Evolutionary conservation across 345 rosid genomes (phyloP), one percentile per base, ranked within the genome.

Genomic region (Hevea brasiliensis): DNA sequence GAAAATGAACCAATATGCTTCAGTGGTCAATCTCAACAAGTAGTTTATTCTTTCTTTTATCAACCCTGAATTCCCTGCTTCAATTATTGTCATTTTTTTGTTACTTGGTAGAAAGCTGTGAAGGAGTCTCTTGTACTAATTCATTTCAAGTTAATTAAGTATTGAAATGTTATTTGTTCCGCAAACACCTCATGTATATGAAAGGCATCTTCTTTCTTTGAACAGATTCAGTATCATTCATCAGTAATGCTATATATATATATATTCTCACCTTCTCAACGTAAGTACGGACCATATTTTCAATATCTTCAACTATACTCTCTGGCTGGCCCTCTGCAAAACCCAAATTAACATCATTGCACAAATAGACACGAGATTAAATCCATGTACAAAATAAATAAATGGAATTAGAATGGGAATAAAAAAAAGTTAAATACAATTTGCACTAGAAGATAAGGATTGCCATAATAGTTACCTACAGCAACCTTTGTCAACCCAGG

Each of bases 401-500:
- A 27, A 44, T 21, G 12, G 13, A 65, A 24, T 32, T n/a, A n/a
- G 23, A 48, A 6, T 10, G 21, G 6, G 51, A 50, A n/a, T 42
- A 1, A n/a, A 56, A n/a, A 56, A 6, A 29, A 40, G 1, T 48
- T 12, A 17, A 0, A 26, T 4, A 3, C 35, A 71, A 71, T 41
- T 54, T 35, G 47, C 26, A 32, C 41, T 47, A 26, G 58, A 48
- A 73, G 45, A 67, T 37, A 72, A 48, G 79, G 15, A 56, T 40
- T n/a, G n/a, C 63, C 57, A 45, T 68, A 65, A 77, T 59, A 63
- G 64, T 91, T 90, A 95, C 97, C 99, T 80, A 91, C 96, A 76
- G 99, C 98, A 77, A 95, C 99, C 90, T 95, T 95, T 3, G 98
- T 95, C 92, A 95, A 87, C 24, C 99, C 99, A 73, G 99, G 99